Evolutionary conservation across 805 yeast genomes (phyloP), one percentile per base, ranked within the genome.

Genomic region (Vanderwaltozyma tropicalis): DNA sequence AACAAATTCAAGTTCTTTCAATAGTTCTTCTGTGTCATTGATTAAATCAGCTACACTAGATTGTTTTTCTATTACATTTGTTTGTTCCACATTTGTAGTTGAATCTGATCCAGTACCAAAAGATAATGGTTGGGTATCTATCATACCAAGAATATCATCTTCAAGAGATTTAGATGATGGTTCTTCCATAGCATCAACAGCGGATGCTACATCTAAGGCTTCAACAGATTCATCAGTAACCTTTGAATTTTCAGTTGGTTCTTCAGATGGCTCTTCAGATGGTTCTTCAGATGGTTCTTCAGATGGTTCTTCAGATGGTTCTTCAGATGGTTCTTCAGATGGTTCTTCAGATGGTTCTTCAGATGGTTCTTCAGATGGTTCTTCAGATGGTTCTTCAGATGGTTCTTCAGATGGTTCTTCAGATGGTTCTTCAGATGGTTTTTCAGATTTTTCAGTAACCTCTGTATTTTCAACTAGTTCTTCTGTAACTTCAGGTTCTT

Each of bases 11-110:
- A 57, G 39, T 28, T 51, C 53, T 28, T 50, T 46, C 24, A 59
- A 44, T 28, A 59, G 41, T 5, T 50, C 59, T 35, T 59, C 62
- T 12, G 59, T 58, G 18, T 59, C 64, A 12, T 50, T 55, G 18
- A 49, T 38, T 10, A 55, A 32, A 28, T 45, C 47, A 24, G 35
- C 41, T n/a, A 44, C 35, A 5, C 40, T 31, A 25, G 13, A n/a
- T 12, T 31, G 16, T 27, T 31, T 18, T 10, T 29, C n/a, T 4
- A 17, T 29, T 10, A 4, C 31, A 17, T 16, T 17, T 17, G 13
- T 12, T 17, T 6, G 21, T 8, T 29, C 8, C 4, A 9, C 31
- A 8, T 10, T 6, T 17, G 7, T 21, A 11, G 13, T 17, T 18
- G 20, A 6, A 8, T 29, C 21, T 14, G 6, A 14, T 13, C 7